phyloP scores from a whole-genome alignment of 2,329 filamentous ascomycete species.

The Ophiocordyceps unilateralis region DNA sequence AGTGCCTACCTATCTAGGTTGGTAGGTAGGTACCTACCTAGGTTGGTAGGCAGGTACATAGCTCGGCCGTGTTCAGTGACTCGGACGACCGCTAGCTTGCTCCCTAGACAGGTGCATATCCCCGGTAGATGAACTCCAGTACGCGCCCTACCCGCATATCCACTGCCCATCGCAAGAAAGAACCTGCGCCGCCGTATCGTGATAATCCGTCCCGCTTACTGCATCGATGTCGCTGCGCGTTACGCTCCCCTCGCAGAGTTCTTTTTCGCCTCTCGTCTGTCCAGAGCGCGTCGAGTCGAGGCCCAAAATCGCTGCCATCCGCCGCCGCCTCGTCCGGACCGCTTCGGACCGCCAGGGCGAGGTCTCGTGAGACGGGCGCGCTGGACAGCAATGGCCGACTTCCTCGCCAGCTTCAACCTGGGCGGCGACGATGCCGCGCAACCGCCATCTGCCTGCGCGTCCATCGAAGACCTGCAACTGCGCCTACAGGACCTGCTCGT shows the following conservation, averaged over 20 bases:
- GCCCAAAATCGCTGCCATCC: not conserved
- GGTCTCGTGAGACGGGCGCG: constrained; percentile 5
- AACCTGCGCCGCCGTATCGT: not conserved
- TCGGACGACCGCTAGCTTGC: not conserved
- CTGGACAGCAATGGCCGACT: constrained; percentile 17
- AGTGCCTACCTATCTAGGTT: no score
- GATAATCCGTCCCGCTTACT: not conserved
- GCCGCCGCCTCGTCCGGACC: not conserved
- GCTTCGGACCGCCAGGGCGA: not conserved
- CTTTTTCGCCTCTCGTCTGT: no score
- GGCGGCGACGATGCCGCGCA: constrained; percentile 7
- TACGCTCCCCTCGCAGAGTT: not conserved
- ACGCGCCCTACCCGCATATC: not conserved
- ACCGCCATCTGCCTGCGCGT: constrained; percentile 11
- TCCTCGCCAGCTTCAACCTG: constrained; percentile 19
- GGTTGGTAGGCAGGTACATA: no score
- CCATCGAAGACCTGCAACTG: constrained; percentile 26
- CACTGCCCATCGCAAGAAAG: not conserved
- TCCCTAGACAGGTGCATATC: not conserved
- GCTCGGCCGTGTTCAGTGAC: no score
- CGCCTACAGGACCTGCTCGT: constrained; percentile 24
- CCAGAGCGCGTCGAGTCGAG: not conserved
- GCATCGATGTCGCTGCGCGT: not conserved
- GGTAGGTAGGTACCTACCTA: no score
- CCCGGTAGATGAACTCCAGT: not conserved